A percentile compares a stretch with the other conserved stretches of the same genome.
phyloP scores from a whole-genome alignment of 2,329 filamentous ascomycete genomes.

The Dactylellina parvicollis region DNA sequence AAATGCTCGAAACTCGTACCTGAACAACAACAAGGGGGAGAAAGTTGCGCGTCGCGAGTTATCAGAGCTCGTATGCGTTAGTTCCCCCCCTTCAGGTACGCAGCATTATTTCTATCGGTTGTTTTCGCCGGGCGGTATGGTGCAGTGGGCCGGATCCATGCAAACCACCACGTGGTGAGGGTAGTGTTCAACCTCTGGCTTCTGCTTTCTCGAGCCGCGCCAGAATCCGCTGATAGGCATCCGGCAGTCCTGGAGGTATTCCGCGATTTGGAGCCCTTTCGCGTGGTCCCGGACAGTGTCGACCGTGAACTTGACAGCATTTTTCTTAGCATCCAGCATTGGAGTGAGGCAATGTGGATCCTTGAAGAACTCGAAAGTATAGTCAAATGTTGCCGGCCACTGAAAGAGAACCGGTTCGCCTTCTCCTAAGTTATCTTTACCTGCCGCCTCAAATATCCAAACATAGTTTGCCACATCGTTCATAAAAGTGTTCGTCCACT shows the following conservation, averaged over 20 bases:
- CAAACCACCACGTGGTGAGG: neutral
- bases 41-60: neutral
- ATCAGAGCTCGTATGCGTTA: conserved; percentile 3
- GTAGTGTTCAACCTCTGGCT: neutral
- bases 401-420: neutral
- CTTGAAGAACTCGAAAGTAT: conserved; percentile 31
- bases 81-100: neutral
- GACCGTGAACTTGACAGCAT: conserved; percentile 3
- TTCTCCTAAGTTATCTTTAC: neutral
- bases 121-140: neutral
- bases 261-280: conserved; percentile 1
- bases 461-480: conserved; percentile 15
- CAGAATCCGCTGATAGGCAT: conserved; percentile 23
- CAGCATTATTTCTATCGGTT: neutral
- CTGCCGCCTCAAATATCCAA: conserved; percentile 15
- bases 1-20: conserved; percentile 27
- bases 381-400: conserved; percentile 15
- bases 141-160: conserved; percentile 12
- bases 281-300: conserved; percentile 7
- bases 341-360: conserved; percentile 11
- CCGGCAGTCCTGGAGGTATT: conserved; percentile 2
- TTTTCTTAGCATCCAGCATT: neutral
- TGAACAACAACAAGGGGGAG: neutral
- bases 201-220: conserved; percentile 15
- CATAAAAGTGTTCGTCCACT: neutral